Conservation (phyloP, 73 alveolate species). For the Tetrahymena borealis region DNA sequence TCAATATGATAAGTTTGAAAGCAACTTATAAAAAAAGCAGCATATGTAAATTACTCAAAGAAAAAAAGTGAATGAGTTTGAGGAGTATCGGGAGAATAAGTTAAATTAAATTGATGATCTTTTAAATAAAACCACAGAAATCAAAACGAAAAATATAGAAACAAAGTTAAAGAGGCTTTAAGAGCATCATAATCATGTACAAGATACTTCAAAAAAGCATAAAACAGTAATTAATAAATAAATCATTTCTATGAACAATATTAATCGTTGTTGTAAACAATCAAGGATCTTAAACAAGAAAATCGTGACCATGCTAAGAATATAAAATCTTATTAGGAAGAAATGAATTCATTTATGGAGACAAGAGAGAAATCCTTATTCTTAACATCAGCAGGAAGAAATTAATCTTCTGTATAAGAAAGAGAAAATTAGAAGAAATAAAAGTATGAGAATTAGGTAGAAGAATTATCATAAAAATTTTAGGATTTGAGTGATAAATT, state of each 20-base stretch:
- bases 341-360: background rate
- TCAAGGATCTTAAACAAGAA: background rate
- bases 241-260: background rate
- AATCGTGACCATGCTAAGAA: background rate
- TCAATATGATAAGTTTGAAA: background rate
- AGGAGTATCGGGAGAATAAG: background rate
- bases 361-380: background rate
- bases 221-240: background rate
- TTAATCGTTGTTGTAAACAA: background rate
- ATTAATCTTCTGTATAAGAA: background rate
- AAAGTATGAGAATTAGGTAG: background rate
- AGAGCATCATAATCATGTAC: background rate
- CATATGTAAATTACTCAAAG: background rate
- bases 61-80: background rate
- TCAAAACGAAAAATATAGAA: background rate
- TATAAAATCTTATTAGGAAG: background rate
- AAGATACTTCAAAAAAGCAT: background rate
- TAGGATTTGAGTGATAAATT: background rate
- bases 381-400: background rate
- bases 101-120: background rate
- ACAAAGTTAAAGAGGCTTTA: background rate
- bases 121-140: background rate
- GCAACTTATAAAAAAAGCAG: background rate
- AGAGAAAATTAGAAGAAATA: background rate
- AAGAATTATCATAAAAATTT: background rate